Percentiles rank a stretch among this genome's conserved stretches.
These are phyloP conservation scores for Salvia rosmarinus DNA, from an alignment of 257 asterid species.

Conservation along the genomic window DNA sequence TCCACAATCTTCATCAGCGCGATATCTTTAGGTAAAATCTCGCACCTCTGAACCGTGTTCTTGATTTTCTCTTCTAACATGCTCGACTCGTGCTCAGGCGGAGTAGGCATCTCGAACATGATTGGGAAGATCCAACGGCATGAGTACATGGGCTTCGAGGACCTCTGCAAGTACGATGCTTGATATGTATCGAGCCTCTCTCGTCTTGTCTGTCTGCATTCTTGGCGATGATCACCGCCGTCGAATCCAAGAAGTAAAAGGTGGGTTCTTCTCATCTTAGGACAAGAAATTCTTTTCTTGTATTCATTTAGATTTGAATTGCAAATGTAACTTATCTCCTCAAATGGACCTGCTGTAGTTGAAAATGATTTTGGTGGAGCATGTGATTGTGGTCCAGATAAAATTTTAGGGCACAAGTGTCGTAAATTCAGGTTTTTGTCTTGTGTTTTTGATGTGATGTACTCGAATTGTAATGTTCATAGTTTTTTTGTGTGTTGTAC, in stretches of 20 bases:
- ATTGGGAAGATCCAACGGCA: constrained; percentile 67
- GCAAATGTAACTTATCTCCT: constrained; percentile 5
- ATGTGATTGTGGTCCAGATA: constrained; percentile 8
- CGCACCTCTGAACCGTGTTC: background rate
- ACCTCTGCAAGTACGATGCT: constrained; percentile 75
- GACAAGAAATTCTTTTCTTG: constrained; percentile 25
- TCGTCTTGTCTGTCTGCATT: too few species aligned
- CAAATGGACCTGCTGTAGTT: background rate
- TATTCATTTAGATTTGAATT: constrained; percentile 13
- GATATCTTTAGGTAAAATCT: constrained; percentile 68
- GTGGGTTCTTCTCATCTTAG: constrained; percentile 22
- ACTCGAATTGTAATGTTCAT: background rate
- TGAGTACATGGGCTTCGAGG: constrained; percentile 94
- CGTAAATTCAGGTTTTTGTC: background rate
- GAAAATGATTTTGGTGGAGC: background rate
- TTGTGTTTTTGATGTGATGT: background rate
- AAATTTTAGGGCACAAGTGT: constrained; percentile 8
- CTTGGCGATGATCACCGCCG: background rate
- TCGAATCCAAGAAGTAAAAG: background rate
- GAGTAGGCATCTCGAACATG: constrained; percentile 94
- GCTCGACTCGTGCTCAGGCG: constrained; percentile 54
- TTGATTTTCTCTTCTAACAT: background rate
- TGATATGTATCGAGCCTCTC: constrained; percentile 4
- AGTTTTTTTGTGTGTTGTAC: background rate
- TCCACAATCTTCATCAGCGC: constrained; percentile 94